phyloP scores from a whole-genome alignment of 345 rosid genomes.

The Microcos paniculata region DNA sequence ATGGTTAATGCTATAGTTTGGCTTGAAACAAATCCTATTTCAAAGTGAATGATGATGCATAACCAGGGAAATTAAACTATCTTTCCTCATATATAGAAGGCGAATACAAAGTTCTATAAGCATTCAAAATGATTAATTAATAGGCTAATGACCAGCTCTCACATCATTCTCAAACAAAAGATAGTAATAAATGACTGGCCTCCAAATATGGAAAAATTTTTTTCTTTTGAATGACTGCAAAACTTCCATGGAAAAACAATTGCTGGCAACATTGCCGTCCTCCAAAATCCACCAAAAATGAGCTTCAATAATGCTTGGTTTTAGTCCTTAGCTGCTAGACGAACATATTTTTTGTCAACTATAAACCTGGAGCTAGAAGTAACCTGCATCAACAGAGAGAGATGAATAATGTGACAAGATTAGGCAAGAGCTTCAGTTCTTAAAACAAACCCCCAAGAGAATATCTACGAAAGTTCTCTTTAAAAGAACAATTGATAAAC shows the following conservation, averaged over 20 bases:
- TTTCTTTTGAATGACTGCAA: not conserved
- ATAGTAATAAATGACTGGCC: not conserved
- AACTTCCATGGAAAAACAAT: not conserved
- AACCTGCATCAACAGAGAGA: conserved; percentile 40
- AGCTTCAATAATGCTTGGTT: not conserved
- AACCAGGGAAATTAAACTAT: not conserved
- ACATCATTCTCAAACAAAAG: conserved; percentile 1
- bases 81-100: not conserved
- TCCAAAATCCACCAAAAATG: not conserved
- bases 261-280: not conserved
- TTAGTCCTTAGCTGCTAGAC: conserved; percentile 50
- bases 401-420: not conserved
- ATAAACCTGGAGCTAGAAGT: conserved; percentile 60
- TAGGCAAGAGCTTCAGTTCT: not conserved
- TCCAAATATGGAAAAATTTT: not conserved
- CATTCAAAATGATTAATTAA: not conserved
- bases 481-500: not conserved
- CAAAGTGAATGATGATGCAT: not conserved
- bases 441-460: not conserved
- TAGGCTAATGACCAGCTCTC: not conserved
- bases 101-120: not conserved
- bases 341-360: conserved; percentile 58
- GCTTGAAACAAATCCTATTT: not conserved
- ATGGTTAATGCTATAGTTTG: not conserved
- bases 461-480: not conserved